These are phyloP conservation scores for Phellinidium pouzarii DNA, from an alignment of 1,284 basidiomycete genomes.

Conservation along the genomic window DNA sequence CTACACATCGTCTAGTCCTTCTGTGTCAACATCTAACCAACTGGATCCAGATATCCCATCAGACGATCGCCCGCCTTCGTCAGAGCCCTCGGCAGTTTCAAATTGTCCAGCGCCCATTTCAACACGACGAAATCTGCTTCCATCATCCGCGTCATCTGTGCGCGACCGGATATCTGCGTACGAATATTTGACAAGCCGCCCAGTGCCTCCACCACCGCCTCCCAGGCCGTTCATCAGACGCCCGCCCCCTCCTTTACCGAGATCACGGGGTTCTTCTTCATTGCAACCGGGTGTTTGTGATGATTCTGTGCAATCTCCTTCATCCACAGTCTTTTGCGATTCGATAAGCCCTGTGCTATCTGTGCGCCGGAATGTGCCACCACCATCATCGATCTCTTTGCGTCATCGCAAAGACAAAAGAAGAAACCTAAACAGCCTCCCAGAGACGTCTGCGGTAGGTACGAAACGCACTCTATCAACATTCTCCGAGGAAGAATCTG, in stretches of 20 bases:
- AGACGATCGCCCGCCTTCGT: too few species aligned
- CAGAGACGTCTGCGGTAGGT: background rate
- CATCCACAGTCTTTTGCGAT: background rate
- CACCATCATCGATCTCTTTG: background rate
- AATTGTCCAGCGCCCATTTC: too few species aligned
- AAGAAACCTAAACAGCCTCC: background rate
- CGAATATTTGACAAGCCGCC: slow-evolving; percentile 5
- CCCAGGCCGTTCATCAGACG: background rate
- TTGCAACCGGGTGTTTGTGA: too few species aligned
- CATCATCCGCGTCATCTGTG: background rate
- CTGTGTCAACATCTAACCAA: too few species aligned
- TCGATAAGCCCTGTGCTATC: background rate
- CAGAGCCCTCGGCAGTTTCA: too few species aligned
- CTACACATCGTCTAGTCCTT: too few species aligned
- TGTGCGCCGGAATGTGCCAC: background rate
- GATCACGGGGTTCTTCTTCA: background rate
- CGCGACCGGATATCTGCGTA: slow-evolving; percentile 7
- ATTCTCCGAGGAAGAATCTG: too few species aligned
- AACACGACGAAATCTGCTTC: background rate
- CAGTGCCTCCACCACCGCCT: slow-evolving; percentile 13
- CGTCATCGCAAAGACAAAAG: background rate
- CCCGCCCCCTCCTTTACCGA: slow-evolving; percentile 7
- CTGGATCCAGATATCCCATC: too few species aligned
- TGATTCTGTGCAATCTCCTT: background rate
- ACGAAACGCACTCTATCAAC: background rate